Evolutionary conservation across 2,329 filamentous ascomycete species (phyloP).

Genomic region (Madurella fahalii): DNA sequence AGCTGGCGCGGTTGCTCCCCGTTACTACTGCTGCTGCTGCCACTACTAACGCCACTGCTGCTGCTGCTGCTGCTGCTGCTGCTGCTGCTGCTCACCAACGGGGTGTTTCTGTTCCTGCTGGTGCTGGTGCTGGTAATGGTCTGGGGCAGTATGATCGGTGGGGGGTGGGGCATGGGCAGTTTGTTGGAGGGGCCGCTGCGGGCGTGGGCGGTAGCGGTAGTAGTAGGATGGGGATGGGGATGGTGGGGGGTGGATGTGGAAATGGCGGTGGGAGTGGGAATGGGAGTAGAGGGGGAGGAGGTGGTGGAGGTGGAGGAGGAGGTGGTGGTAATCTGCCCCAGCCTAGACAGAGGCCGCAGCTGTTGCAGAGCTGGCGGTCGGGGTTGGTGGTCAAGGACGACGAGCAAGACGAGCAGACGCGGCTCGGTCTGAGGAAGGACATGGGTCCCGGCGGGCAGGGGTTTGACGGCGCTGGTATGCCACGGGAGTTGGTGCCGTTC

Average conservation of each 20-base stretch:
- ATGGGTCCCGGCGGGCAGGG: not conserved
- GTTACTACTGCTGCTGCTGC: not conserved
- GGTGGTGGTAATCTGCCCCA: not conserved
- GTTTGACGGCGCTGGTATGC: not conserved
- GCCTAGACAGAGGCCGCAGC: not conserved
- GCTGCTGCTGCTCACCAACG: not conserved
- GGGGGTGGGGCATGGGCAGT: not conserved
- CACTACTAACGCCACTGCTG: not conserved
- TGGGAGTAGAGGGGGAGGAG: not conserved
- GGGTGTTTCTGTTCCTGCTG: not conserved
- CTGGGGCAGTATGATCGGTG: not conserved
- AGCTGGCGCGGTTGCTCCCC: slow-evolving; percentile 30
- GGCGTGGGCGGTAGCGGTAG: no score
- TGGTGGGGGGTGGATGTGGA: no score
- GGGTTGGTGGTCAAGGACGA: not conserved
- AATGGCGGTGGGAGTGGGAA: no score
- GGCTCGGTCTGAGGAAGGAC: not conserved
- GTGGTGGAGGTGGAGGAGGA: not conserved
- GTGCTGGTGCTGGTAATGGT: slow-evolving; percentile 1
- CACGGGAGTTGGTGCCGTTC: not conserved
- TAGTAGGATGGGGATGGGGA: no score
- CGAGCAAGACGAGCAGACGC: not conserved
- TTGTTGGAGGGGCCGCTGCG: not conserved
- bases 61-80: no score
- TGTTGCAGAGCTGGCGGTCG: not conserved